Base-by-base conservation (phyloP, 1,284 basidiomycete genomes). In the Cutaneotrichosporon sp. region DNA sequence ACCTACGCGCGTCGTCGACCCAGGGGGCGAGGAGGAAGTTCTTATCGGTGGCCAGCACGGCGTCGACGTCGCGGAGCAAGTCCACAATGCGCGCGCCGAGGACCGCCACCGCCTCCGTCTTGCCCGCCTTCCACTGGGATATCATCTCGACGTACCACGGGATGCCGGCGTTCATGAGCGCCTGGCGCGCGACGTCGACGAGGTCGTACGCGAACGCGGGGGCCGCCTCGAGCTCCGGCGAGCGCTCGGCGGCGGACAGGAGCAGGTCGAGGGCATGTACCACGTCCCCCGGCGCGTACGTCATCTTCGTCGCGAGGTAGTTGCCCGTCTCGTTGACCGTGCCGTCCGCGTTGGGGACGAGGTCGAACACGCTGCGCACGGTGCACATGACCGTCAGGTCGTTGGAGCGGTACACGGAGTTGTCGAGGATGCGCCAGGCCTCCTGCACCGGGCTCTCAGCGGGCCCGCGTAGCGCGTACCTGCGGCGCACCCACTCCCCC, bases 171-270 rank as follows among this genome's bases (percentile, higher is more conserved):
- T 83, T 81, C 10, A 74, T 72, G 55, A 83, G 75, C 6, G 81
- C 70, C 60, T 83, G 82, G 14, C 82, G 78, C 18, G 81, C 70
- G 38, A 81, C 62, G 61, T 83, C 80, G 25, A 83, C 79, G n/a
- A 81, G 70, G 66, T 83, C 82, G 65, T 81, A 79, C 33, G 60
- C 64, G 71, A 81, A 83, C 63, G 81, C 81, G 1, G 77, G 76
- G 3, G 75, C 64, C 1, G 60, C 6, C 11, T 31, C n/a, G 20
- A 82, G 72, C 0, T 50, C 42, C 0, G 66, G 54, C 7, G 71
- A 70, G 33, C 66, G 42, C 1, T 68, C 25, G 6, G 65, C 67
- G 1, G 80, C 81, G 2, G 74, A 49, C 45, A 82, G 56, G 18
- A 83, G 68, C 56, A 72, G 65, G 38, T 76, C 68, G 47, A 82